A percentile compares a stretch with the other conserved stretches of the same genome.
These are phyloP conservation scores for Suillus occidentalis DNA, from an alignment of 768 basidiomycete genomes.

Conservation along the genomic window DNA sequence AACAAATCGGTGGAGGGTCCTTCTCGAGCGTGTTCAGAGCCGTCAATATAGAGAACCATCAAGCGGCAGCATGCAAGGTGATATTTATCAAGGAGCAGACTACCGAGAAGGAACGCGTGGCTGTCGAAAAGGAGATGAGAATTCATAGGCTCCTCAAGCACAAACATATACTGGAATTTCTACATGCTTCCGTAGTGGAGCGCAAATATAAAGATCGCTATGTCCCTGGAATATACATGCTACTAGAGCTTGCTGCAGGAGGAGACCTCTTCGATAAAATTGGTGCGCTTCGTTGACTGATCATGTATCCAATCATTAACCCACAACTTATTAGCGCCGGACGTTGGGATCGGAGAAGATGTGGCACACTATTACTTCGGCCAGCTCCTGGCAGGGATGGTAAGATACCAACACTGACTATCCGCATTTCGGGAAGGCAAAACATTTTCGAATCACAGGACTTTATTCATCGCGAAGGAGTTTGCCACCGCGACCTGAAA, in stretches of 20 bases:
- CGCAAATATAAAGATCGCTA: slow-evolving; percentile 54
- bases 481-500: slow-evolving; percentile 96
- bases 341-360: slow-evolving; percentile 83
- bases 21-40: slow-evolving; percentile 91
- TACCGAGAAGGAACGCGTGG: slow-evolving; percentile 64
- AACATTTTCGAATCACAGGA: slow-evolving; percentile 41
- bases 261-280: slow-evolving; percentile 99
- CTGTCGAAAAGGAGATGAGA: slow-evolving; percentile 88
- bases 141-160: slow-evolving; percentile 84
- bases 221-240: slow-evolving; percentile 85
- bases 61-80: slow-evolving; percentile 87
- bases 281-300: slow-evolving; percentile 49
- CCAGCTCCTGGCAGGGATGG: slow-evolving; percentile 84
- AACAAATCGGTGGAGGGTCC: slow-evolving; percentile 84
- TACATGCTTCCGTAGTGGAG: slow-evolving; percentile 78
- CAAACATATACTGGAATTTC: slow-evolving; percentile 76
- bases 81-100: slow-evolving; percentile 57
- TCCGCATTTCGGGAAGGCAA: slow-evolving; percentile 3
- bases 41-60: slow-evolving; percentile 61
- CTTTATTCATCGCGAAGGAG: slow-evolving; percentile 85
- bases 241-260: slow-evolving; percentile 88
- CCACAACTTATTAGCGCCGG: slow-evolving; percentile 61
- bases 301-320: not conserved
- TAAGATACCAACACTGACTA: slow-evolving; percentile 33
- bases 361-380: slow-evolving; percentile 89